Conservation (phyloP, 371 early-diverging fungal genomes). For the Rhizomucor pusillus region DNA sequence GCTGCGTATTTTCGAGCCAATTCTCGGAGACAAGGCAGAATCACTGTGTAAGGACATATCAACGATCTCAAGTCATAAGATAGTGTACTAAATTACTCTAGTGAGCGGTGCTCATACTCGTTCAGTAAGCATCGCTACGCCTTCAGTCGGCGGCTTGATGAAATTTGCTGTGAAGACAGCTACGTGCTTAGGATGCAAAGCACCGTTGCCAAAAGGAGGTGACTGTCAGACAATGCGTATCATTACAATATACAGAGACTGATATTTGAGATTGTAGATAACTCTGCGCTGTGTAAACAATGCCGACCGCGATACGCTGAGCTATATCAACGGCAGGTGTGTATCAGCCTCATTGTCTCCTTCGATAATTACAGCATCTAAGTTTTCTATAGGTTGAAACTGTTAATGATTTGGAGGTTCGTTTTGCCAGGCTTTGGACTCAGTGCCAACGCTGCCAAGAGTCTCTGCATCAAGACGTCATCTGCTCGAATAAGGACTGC, state of each 20-base stretch:
- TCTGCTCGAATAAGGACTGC: conserved; percentile 98
- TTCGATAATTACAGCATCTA: background rate
- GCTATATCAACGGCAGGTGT: conserved; percentile 72
- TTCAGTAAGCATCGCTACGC: conserved; percentile 82
- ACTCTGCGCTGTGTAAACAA: conserved; percentile 79
- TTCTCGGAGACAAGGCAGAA: conserved; percentile 90
- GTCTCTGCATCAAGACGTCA: conserved; percentile 93
- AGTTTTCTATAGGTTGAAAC: conserved; percentile 28
- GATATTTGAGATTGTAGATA: conserved; percentile 12
- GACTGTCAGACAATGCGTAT: conserved; percentile 14
- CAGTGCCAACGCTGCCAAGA: conserved; percentile 99
- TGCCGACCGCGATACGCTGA: conserved; percentile 74
- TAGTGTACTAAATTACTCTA: conserved; percentile 17
- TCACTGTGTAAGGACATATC: conserved; percentile 56
- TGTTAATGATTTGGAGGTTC: conserved; percentile 75
- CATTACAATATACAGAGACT: background rate
- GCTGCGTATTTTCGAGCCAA: conserved; percentile 97
- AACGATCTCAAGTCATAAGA: background rate
- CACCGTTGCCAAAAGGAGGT: conserved; percentile 79
- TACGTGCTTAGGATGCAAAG: conserved; percentile 95
- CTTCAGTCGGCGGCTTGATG: conserved; percentile 90
- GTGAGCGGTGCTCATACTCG: conserved; percentile 93
- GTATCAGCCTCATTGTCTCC: no score
- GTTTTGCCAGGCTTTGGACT: conserved; percentile 94
- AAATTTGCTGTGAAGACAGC: conserved; percentile 90